Evolutionary conservation across 352 stramenopile species (phyloP), one percentile per base, ranked within the genome.

Genomic region (Thalassiosira mediterranea): DNA sequence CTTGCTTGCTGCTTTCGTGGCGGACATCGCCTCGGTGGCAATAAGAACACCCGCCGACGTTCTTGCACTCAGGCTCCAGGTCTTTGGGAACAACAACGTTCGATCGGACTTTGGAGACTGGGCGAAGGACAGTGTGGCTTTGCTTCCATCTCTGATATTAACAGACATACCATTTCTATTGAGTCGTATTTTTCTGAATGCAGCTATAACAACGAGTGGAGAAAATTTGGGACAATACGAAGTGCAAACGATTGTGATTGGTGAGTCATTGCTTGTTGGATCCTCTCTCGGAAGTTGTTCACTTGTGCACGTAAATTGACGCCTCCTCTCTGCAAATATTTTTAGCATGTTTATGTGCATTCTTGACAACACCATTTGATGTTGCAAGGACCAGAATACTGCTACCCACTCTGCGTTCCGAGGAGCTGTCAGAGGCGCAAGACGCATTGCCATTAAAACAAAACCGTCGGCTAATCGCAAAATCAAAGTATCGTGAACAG

Each of bases 291-390:
- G n/a, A n/a, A n/a, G n/a, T n/a, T n/a, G n/a, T n/a, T n/a, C n/a
- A n/a, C n/a, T n/a, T n/a, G n/a, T n/a, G n/a, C n/a, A n/a, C n/a
- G n/a, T n/a, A n/a, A n/a, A n/a, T n/a, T n/a, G n/a, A n/a, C n/a
- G n/a, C n/a, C n/a, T n/a, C n/a, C n/a, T n/a, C n/a, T n/a, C n/a
- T n/a, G n/a, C n/a, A n/a, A n/a, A n/a, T n/a, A n/a, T n/a, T n/a
- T n/a, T n/a, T n/a, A n/a, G n/a, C 87, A 19, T 78, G 83, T 26
- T 19, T 90, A 0, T 88, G 79, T 49, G 83, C 80, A 44, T 76
- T 90, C 23, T 63, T 91, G 26, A 91, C 85, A 13, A 93, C 87
- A 47, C 87, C 87, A 23, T 93, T 93, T 73, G 87, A 93, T 72
- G 87, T 93, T 8, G 85, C 76, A n/a, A 58, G 79, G 17, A 93